phyloP scores from a whole-genome alignment of 345 rosid genomes.

The Leavenworthia alabamica region DNA sequence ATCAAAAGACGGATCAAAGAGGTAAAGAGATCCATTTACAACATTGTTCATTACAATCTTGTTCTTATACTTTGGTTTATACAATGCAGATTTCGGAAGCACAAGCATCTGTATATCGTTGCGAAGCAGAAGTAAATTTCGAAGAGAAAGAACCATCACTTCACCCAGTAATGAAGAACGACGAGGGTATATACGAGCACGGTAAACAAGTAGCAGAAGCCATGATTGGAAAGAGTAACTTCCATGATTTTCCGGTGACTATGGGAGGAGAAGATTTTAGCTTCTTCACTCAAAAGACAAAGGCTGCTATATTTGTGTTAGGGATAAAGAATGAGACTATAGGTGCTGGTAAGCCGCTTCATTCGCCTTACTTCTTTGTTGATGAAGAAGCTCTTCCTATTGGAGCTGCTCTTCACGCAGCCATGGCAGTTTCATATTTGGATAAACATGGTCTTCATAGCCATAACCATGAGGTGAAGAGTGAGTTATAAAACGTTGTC shows the following conservation, averaged over 20 bases:
- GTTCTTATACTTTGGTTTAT: neutral
- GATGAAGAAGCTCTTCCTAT: slow-evolving; percentile 60
- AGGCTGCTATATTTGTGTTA: slow-evolving; percentile 47
- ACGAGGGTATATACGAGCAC: slow-evolving; percentile 46
- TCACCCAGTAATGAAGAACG: slow-evolving; percentile 53
- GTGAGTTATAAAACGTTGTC: slow-evolving; percentile 11
- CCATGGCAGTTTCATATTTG: slow-evolving; percentile 54
- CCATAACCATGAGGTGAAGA: slow-evolving; percentile 13
- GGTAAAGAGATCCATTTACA: slow-evolving; percentile 40
- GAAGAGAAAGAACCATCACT: slow-evolving; percentile 39
- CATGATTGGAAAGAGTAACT: slow-evolving; percentile 48
- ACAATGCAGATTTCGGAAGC: slow-evolving; percentile 44
- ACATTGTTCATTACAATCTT: neutral
- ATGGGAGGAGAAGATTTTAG: slow-evolving; percentile 75
- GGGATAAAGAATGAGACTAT: slow-evolving; percentile 50
- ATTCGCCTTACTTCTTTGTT: slow-evolving; percentile 53
- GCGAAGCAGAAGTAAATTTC: slow-evolving; percentile 49
- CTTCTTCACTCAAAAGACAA: slow-evolving; percentile 52
- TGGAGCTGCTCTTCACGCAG: slow-evolving; percentile 65
- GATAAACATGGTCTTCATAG: slow-evolving; percentile 30
- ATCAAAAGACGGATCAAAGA: slow-evolving; percentile 47
- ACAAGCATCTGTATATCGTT: slow-evolving; percentile 56
- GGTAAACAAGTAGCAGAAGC: slow-evolving; percentile 44
- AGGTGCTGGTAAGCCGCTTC: slow-evolving; percentile 44
- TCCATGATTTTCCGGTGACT: slow-evolving; percentile 44